These are phyloP conservation scores for Pyrenophora seminiperda DNA, from an alignment of 2,329 filamentous ascomycete species.

Conservation along the genomic window DNA sequence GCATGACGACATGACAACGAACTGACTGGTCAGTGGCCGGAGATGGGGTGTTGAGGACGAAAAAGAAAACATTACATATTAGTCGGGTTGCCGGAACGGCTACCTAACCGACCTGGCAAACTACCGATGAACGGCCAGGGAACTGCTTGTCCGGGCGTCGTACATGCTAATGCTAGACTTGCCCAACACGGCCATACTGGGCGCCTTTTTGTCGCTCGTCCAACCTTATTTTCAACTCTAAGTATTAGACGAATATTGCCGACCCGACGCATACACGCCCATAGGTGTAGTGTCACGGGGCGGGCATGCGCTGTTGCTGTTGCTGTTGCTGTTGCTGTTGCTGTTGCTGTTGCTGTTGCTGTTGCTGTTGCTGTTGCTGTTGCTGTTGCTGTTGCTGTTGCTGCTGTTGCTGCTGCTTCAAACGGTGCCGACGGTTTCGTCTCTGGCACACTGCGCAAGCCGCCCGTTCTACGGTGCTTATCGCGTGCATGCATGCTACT, in stretches of 20 bases:
- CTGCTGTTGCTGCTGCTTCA: no score
- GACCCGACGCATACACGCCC: neutral
- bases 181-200: neutral
- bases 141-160: constrained; percentile 1
- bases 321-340: no score
- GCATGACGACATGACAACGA: no score
- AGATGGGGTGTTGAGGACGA: neutral
- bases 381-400: no score
- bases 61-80: neutral
- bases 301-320: no score
- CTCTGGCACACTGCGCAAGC: neutral
- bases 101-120: constrained; percentile 4
- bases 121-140: constrained; percentile 2
- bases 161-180: neutral
- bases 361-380: no score
- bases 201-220: neutral
- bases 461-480: neutral
- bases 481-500: no score
- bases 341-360: no score
- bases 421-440: neutral
- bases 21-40: no score
- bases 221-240: constrained; percentile 9
- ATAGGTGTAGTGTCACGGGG: no score
- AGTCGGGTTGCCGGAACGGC: neutral
- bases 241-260: neutral